Percentiles rank a stretch among this genome's conserved stretches.
phyloP scores from a whole-genome alignment of 192 early-diverging fungal genomes.

The Coemansia sp. region DNA sequence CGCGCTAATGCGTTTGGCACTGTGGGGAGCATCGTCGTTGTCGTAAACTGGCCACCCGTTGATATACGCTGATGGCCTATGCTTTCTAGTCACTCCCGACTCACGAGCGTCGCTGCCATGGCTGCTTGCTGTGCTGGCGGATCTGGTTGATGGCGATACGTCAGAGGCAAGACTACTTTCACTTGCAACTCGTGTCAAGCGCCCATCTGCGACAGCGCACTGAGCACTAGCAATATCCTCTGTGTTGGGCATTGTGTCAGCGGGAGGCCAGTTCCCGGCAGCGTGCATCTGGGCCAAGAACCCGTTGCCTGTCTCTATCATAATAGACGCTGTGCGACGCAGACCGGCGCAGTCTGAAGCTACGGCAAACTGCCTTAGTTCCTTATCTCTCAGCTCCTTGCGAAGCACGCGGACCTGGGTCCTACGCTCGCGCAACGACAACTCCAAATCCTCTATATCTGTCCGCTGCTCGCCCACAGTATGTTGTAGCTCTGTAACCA shows the following conservation, averaged over 20 bases:
- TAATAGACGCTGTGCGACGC: constrained; percentile 29
- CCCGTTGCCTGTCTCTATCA: constrained; percentile 1
- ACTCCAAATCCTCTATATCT: constrained; percentile 41
- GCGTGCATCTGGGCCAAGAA: constrained; percentile 6
- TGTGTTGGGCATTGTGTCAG: neutral
- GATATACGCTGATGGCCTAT: constrained; percentile 27
- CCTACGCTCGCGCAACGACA: constrained; percentile 30
- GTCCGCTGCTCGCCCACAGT: constrained; percentile 29
- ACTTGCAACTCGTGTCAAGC: constrained; percentile 8
- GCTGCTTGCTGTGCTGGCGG: neutral
- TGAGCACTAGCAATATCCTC: neutral
- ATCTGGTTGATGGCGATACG: neutral
- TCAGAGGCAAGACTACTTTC: neutral
- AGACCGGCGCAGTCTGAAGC: constrained; percentile 37
- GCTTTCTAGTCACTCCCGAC: constrained; percentile 7
- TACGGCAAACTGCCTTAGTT: constrained; percentile 39
- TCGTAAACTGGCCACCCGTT: constrained; percentile 48
- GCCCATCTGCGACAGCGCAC: neutral
- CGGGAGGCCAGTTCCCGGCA: neutral
- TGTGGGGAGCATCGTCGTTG: constrained; percentile 3
- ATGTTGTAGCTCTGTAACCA: constrained; percentile 19
- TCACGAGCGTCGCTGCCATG: neutral
- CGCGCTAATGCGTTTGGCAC: neutral
- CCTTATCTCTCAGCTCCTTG: constrained; percentile 32
- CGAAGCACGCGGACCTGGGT: constrained; percentile 31